A percentile compares a stretch with the other conserved stretches of the same genome.
These are phyloP conservation scores for Trichoderma guizhouense DNA, from an alignment of 2,329 filamentous ascomycete genomes.

Conservation along the genomic window DNA sequence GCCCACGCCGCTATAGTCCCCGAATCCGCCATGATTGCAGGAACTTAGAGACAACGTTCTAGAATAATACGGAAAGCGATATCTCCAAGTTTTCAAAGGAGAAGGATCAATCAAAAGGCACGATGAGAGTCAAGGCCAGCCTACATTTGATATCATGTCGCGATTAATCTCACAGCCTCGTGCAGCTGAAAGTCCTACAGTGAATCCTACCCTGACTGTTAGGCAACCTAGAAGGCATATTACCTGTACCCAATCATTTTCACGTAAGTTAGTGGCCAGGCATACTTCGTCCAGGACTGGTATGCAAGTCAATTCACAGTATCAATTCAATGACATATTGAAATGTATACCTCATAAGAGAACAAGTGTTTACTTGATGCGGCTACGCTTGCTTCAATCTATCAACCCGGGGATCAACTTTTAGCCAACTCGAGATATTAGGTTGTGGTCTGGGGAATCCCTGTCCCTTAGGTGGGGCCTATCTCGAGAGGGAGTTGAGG, in stretches of 20 bases:
- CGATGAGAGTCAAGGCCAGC: background rate
- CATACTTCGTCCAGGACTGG: background rate
- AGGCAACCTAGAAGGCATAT: no score
- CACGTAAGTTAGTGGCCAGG: no score
- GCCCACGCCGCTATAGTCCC: background rate
- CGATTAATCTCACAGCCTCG: background rate
- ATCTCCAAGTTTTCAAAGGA: background rate
- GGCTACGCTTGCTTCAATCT: background rate
- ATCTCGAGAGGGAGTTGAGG: background rate
- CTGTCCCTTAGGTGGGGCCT: background rate
- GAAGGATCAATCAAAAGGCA: background rate
- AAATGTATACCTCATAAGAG: background rate
- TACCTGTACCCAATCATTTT: background rate
- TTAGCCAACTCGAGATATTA: background rate
- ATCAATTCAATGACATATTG: background rate
- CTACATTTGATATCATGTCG: background rate
- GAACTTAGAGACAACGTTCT: rapidly evolving
- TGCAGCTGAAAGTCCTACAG: no score
- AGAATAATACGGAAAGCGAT: background rate
- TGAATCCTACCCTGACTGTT: no score
- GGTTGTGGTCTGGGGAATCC: conserved; percentile 3
- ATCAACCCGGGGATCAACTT: background rate
- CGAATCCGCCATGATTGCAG: background rate
- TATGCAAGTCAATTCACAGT: background rate
- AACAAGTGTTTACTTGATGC: no score